A percentile compares a stretch with the other conserved stretches of the same genome.
phyloP scores from a whole-genome alignment of 129 eudicot genomes.

The Cynara cardunculus region DNA sequence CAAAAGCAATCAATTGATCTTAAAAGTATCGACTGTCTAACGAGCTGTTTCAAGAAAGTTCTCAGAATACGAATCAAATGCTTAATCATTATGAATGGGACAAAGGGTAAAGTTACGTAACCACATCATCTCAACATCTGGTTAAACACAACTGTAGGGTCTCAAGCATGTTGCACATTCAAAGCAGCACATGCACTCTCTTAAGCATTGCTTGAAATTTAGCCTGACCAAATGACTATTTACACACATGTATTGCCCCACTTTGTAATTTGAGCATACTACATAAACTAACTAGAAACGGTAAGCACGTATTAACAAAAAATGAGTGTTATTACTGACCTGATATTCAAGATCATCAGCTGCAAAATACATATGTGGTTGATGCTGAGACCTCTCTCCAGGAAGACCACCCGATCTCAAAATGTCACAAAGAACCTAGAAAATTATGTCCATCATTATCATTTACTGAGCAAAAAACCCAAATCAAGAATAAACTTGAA shows the following conservation, averaged over 20 bases:
- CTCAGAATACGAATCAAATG: not conserved
- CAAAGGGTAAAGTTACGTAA: not conserved
- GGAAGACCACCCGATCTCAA: conserved; percentile 62
- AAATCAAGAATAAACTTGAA: not conserved
- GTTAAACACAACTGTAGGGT: too few species aligned
- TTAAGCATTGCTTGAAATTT: too few species aligned
- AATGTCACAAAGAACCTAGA: conserved; percentile 69
- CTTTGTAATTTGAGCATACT: conserved; percentile 1
- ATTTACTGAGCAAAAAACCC: not conserved
- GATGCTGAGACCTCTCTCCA: conserved; percentile 47
- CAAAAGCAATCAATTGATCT: not conserved
- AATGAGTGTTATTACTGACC: conserved; percentile 33
- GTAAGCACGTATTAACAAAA: not conserved
- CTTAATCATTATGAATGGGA: not conserved
- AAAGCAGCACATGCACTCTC: too few species aligned
- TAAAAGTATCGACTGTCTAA: not conserved
- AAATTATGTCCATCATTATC: conserved; percentile 5
- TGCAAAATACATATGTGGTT: conserved; percentile 63
- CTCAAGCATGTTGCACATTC: too few species aligned
- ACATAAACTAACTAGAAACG: not conserved
- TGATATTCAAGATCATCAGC: conserved; percentile 77
- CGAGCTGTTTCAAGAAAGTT: not conserved
- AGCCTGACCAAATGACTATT: not conserved
- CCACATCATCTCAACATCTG: not conserved
- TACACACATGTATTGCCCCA: not conserved